Percentiles rank a stretch among this genome's conserved stretches.
phyloP scores from a whole-genome alignment of 2,329 filamentous ascomycete genomes.

The Venturiaceae sp. region DNA sequence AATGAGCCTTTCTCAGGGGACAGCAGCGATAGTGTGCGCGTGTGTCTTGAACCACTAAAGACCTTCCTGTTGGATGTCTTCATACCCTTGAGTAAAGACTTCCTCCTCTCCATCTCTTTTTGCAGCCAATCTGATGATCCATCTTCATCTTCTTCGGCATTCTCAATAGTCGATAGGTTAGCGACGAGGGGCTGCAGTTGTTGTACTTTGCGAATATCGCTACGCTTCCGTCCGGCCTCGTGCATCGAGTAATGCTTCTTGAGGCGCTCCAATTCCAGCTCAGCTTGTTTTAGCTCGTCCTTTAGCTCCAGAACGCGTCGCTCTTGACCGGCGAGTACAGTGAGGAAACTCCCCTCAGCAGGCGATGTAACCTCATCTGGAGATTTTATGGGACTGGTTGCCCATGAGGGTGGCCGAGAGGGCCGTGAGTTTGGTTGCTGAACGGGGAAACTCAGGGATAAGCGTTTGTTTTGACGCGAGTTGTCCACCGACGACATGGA shows the following conservation, averaged over 20 bases:
- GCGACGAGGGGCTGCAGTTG: slow-evolving; percentile 28
- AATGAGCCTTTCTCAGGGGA: slow-evolving; percentile 46
- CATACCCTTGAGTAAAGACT: slow-evolving; percentile 49
- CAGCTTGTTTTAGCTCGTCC: slow-evolving; percentile 79
- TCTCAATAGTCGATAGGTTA: slow-evolving; percentile 5
- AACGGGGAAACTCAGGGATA: slow-evolving; percentile 38
- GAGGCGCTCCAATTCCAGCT: slow-evolving; percentile 62
- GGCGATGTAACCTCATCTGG: slow-evolving; percentile 17
- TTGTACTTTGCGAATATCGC: slow-evolving; percentile 50
- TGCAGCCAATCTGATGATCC: slow-evolving; percentile 34
- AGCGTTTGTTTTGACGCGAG: slow-evolving; percentile 28
- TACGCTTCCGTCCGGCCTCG: slow-evolving; percentile 67
- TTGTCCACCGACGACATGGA: slow-evolving; percentile 7
- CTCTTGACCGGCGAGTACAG: slow-evolving; percentile 86
- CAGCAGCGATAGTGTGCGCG: slow-evolving; percentile 67
- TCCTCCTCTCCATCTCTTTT: slow-evolving; percentile 63
- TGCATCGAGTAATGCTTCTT: slow-evolving; percentile 77
- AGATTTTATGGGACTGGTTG: slow-evolving; percentile 20
- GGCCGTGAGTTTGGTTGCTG: slow-evolving; percentile 24
- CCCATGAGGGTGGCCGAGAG: slow-evolving; percentile 28
- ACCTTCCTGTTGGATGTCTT: slow-evolving; percentile 35
- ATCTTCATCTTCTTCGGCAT: slow-evolving; percentile 29
- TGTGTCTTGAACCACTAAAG: slow-evolving; percentile 54
- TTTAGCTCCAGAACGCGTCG: slow-evolving; percentile 80
- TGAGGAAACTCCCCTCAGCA: slow-evolving; percentile 52